A percentile compares a stretch with the other conserved stretches of the same genome.
Evolutionary conservation across 345 rosid genomes (phyloP).

Genomic region (Clausena lansium): DNA sequence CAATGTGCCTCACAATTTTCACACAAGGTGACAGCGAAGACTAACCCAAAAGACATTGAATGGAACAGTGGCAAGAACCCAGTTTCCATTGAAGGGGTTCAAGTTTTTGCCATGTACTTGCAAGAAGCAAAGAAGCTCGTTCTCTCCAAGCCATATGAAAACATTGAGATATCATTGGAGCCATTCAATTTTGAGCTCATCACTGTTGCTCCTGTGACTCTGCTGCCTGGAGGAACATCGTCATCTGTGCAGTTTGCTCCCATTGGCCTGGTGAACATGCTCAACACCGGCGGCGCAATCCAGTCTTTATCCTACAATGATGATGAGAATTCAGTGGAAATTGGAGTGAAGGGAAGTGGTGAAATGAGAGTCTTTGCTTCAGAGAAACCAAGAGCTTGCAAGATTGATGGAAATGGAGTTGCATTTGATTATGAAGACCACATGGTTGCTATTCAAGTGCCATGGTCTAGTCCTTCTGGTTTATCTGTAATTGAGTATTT

Average conservation of each 20-base stretch:
- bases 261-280: slow-evolving; percentile 82
- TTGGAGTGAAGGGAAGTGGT: slow-evolving; percentile 70
- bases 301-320: slow-evolving; percentile 42
- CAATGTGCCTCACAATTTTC: slow-evolving; percentile 64
- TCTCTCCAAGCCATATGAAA: slow-evolving; percentile 47
- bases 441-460: slow-evolving; percentile 56
- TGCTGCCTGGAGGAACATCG: slow-evolving; percentile 26
- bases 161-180: slow-evolving; percentile 57
- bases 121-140: slow-evolving; percentile 65
- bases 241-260: slow-evolving; percentile 63
- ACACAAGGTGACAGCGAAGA: slow-evolving; percentile 46
- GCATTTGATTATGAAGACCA: slow-evolving; percentile 49
- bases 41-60: slow-evolving; percentile 60
- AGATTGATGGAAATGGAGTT: slow-evolving; percentile 55
- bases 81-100: slow-evolving; percentile 54
- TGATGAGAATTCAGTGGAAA: slow-evolving; percentile 24
- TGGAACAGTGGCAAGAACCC: slow-evolving; percentile 82
- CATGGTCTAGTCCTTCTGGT: slow-evolving; percentile 60
- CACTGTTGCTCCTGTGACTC: slow-evolving; percentile 66
- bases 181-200: slow-evolving; percentile 85
- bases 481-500: slow-evolving; percentile 44
- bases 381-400: slow-evolving; percentile 57
- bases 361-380: slow-evolving; percentile 73
- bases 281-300: slow-evolving; percentile 84
- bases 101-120: slow-evolving; percentile 65